Evolutionary conservation across 2,329 filamentous ascomycete species (phyloP), one percentile per base, ranked within the genome.

Genomic region (Exophiala phaeomuriformis): DNA sequence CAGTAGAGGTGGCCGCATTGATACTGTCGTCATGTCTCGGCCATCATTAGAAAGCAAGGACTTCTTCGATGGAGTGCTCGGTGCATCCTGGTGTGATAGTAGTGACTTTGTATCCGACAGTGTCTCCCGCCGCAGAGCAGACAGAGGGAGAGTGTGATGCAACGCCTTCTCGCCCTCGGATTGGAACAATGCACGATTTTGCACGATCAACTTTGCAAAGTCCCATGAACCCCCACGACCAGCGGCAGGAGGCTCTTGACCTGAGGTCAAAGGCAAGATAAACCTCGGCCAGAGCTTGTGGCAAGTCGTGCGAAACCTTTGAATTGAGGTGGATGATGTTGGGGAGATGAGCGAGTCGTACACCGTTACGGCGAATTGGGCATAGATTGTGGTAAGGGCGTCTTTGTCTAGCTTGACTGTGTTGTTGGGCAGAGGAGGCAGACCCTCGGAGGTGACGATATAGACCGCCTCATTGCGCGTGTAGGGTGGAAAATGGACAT

Each of bases 321-420:
- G 77, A 9, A 97, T 76, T 36, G 91, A 90, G 33, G 59, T 60
- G 47, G 90, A 83, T 0, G 86, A 86, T 2, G 89, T 89, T 44
- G 88, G 83, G 59, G 85, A 88, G 46, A 85, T 82, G 8, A 97
- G 76, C 1, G 90, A 83, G 66, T 98, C 93, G 77, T 94, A 93
- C 9, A 95, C 83, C 3, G 88, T 88, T 46, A 82, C 82, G 57
- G 85, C 82, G 73, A 95, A 97, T 42, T 89, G 83, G 9, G 81
- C 75, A 59, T 79, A 75, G 6, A 76, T 60, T 35, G 63, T 69
- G 3, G 56, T 53, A 1, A 66, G 56, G 3, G 55, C 56, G 5
- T 61, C 46, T 28, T 49, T 44, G 29, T 55, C 51, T 5, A 45
- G 31, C 2, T 28, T 27, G 9, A 43, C n/a, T n/a, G 51, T 19